These are phyloP conservation scores for Sclerotinia sclerotiorum DNA, from an alignment of 2,329 filamentous ascomycete species.

Conservation along the genomic window DNA sequence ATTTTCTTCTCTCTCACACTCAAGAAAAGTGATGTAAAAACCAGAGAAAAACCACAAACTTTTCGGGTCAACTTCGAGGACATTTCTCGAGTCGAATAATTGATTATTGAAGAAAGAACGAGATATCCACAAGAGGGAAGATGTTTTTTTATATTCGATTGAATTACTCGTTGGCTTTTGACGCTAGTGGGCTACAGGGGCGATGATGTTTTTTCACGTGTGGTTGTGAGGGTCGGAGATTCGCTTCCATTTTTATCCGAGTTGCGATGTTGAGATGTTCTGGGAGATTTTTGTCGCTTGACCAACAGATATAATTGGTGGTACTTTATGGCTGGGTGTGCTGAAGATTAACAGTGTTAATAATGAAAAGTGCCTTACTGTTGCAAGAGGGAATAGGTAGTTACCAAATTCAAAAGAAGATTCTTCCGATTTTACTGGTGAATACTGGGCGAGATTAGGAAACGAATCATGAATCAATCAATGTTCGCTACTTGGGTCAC, in stretches of 20 bases:
- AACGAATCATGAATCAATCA: too few species aligned
- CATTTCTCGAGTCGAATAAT: not conserved
- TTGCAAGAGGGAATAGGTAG: too few species aligned
- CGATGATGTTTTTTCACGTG: conserved; percentile 25
- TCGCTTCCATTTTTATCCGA: conserved; percentile 9
- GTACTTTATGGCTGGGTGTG: too few species aligned
- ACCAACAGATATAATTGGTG: too few species aligned
- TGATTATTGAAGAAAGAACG: not conserved
- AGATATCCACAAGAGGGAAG: not conserved
- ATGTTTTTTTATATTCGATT: conserved; percentile 20
- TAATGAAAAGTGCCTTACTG: too few species aligned
- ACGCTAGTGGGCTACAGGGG: conserved; percentile 17
- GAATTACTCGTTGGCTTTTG: conserved; percentile 6
- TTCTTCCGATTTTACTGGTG: too few species aligned
- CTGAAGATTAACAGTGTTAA: too few species aligned
- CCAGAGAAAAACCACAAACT: conserved; percentile 17
- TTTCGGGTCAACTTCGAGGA: conserved; percentile 7
- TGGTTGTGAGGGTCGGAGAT: not conserved
- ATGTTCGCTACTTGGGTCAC: too few species aligned
- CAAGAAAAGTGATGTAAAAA: not conserved
- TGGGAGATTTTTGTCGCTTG: too few species aligned
- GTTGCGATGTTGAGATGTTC: too few species aligned
- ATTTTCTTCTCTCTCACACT: not conserved
- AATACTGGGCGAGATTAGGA: too few species aligned
- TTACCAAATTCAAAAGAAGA: too few species aligned